Conservation (phyloP, 352 stramenopile species). For the Globisporangium viniferum region DNA sequence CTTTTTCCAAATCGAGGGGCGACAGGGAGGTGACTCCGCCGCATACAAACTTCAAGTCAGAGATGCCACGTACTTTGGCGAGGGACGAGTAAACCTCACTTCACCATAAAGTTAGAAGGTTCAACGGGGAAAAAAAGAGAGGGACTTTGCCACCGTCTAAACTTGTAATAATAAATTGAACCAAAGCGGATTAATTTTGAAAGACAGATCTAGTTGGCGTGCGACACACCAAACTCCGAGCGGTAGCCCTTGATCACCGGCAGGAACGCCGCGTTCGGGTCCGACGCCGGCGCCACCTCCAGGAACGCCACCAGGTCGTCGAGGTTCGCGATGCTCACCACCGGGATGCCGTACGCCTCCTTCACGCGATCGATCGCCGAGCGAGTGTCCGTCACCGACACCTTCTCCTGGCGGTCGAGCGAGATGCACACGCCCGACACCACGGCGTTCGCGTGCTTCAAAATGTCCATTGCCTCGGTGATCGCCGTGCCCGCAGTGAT, state of each 20-base stretch:
- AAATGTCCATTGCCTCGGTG: conserved; percentile 90
- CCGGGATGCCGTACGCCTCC: conserved; percentile 88
- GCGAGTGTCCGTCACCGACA: conserved; percentile 88
- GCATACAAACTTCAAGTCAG: too few species aligned
- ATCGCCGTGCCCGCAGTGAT: conserved; percentile 99
- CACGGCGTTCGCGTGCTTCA: conserved; percentile 89
- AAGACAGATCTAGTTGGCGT: neutral
- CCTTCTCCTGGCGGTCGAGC: conserved; percentile 97
- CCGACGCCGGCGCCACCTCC: conserved; percentile 28
- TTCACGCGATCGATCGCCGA: conserved; percentile 94
- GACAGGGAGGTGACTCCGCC: too few species aligned
- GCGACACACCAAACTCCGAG: conserved; percentile 65
- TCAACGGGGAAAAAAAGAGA: too few species aligned
- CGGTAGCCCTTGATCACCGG: conserved; percentile 74
- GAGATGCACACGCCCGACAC: conserved; percentile 96
- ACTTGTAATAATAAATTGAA: too few species aligned
- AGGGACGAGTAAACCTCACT: too few species aligned
- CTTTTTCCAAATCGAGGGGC: too few species aligned
- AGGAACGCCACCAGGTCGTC: conserved; percentile 92
- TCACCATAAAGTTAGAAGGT: too few species aligned
- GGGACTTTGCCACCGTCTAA: too few species aligned
- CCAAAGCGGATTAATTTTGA: too few species aligned
- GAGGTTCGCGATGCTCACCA: conserved; percentile 94
- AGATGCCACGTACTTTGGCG: too few species aligned
- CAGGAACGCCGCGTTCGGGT: conserved; percentile 61